Evolutionary conservation across 306 rosid genomes (phyloP).

Genomic region (Malus asiatica): DNA sequence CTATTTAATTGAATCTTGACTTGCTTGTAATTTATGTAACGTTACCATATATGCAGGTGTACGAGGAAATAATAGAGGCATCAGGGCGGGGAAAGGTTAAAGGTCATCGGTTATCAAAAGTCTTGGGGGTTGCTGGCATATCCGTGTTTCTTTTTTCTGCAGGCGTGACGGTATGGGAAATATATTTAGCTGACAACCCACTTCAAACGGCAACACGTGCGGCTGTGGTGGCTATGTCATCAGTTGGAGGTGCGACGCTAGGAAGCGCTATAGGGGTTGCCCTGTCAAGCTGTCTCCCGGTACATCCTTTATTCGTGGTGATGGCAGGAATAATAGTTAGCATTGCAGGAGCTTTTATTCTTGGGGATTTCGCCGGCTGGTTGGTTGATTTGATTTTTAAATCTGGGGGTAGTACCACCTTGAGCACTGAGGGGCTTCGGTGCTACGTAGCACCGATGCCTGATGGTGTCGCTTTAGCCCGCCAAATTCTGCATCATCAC

Average conservation of each 20-base stretch:
- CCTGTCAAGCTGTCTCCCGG: background rate
- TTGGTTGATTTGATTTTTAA: background rate
- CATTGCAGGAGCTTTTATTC: background rate
- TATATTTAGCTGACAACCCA: background rate
- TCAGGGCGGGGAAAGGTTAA: background rate
- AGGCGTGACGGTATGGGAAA: background rate
- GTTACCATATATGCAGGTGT: background rate
- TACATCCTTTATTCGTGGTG: background rate
- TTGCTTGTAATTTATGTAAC: too few species aligned
- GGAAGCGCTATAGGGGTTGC: background rate
- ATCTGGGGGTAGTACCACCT: background rate
- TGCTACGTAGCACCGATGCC: background rate
- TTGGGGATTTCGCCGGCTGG: background rate
- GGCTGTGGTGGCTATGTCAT: background rate
- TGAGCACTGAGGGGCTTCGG: background rate
- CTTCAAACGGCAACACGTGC: background rate
- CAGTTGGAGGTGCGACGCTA: background rate
- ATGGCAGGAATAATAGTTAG: background rate
- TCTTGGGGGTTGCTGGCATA: background rate
- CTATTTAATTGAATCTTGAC: too few species aligned
- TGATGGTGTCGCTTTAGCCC: background rate
- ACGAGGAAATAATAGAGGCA: background rate
- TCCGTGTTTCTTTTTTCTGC: background rate
- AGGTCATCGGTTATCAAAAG: background rate
- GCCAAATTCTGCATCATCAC: background rate